Base-by-base conservation (phyloP, 1,284 basidiomycete species). In the Polyporus tsugae region DNA sequence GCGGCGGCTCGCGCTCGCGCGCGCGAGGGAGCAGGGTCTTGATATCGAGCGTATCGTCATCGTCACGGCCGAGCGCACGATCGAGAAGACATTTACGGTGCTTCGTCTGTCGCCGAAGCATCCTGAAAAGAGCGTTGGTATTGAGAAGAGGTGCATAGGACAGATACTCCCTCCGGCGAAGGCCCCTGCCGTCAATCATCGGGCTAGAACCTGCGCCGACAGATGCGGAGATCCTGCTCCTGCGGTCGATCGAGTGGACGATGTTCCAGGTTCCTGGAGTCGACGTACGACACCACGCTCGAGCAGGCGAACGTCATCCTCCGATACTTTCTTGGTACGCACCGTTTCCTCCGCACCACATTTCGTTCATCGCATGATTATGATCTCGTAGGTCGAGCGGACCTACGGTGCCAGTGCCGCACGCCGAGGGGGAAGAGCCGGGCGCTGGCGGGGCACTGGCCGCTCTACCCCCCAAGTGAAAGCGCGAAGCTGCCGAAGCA, bases 191-290 rank as follows among this genome's bases (percentile, higher is more conserved):
- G 0, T 85, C 85, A 1, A 80, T 90, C n/a, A 83, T 87, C 38
- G 80, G 81, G 1, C 71, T 86, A 38, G 88, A 88, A 70, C 81
- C 84, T 38, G 80, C 84, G 0, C 82, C 88, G 0, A 85, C 82
- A 1, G 87, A 89, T 13, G 78, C 80, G 0, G 94, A 97, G 77
- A 79, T 84, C 52, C 81, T 93, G 60, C 84, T 99, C 10, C 86
- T 98, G 62, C 88, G 95, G 10, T 93, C 94, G 0, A 91, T 99
- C 67, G 97, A 99, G 77, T 99, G 97, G 97, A 94, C 97, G 57
- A 94, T n/a, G n/a, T n/a, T n/a, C n/a, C 90, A 0, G n/a, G n/a
- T 94, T 95, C 78, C 83, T 88, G 70, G 87, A 90, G 52, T 82
- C 86, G n/a, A 97, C 95, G 1, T 89, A 91, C 71, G 81, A 84